phyloP scores from a whole-genome alignment of 129 eudicot genomes.

The Ambrosia trifida region DNA sequence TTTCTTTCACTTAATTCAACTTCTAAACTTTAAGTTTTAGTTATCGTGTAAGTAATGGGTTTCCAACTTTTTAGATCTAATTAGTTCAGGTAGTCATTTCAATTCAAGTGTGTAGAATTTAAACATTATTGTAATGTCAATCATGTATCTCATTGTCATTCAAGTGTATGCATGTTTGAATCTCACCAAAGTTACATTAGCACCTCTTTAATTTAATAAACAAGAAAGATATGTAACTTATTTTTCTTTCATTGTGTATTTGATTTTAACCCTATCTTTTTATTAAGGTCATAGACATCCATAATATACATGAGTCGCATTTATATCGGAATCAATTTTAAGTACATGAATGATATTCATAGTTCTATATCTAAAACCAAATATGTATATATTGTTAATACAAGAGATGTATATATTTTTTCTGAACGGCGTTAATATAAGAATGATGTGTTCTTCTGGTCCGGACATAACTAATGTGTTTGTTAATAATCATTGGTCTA shows the following conservation, averaged over 20 bases:
- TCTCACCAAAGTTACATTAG: not conserved
- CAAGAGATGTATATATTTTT: no score
- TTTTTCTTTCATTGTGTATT: no score
- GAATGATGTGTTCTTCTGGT: not conserved
- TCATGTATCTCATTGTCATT: no score
- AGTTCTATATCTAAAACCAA: not conserved
- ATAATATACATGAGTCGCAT: no score
- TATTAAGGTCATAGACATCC: no score
- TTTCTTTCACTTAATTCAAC: not conserved
- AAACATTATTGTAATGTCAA: not conserved
- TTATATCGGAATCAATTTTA: no score
- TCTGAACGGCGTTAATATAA: no score
- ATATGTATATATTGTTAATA: no score
- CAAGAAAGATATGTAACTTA: no score
- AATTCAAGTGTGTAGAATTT: not conserved
- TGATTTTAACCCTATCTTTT: no score
- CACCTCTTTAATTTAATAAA: no score
- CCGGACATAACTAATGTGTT: not conserved
- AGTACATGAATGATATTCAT: not conserved
- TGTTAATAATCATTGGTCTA: conserved; percentile 8
- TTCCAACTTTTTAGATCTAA: not conserved
- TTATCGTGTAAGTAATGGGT: not conserved
- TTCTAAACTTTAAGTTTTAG: not conserved
- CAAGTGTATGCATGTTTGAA: not conserved
- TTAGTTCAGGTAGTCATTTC: not conserved